Percentiles rank a stretch among this genome's conserved stretches.
phyloP scores from a whole-genome alignment of 2,329 filamentous ascomycete genomes.

The Allantophomopsis lycopodina region DNA sequence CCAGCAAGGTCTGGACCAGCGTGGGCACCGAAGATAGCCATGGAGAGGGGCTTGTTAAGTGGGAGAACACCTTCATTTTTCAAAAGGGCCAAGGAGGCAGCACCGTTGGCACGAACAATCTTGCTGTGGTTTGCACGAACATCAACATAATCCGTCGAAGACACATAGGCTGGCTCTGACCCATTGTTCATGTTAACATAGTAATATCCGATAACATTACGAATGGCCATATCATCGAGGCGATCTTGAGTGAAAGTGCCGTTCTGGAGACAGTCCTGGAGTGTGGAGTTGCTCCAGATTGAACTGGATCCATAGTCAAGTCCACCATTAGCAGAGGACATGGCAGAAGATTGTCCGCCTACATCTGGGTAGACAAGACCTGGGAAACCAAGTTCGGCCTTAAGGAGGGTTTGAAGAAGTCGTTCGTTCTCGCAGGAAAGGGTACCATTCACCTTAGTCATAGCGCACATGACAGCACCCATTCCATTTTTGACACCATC shows the following conservation, averaged over 20 bases:
- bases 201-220: slow-evolving; percentile 61
- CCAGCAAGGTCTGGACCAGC: slow-evolving; percentile 4
- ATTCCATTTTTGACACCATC: slow-evolving; percentile 55
- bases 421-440: slow-evolving; percentile 70
- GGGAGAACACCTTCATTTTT: slow-evolving; percentile 42
- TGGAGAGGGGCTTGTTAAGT: slow-evolving; percentile 27
- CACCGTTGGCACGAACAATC: slow-evolving; percentile 38
- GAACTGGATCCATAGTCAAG: slow-evolving; percentile 49
- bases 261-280: slow-evolving; percentile 79
- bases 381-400: slow-evolving; percentile 69
- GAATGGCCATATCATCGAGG: slow-evolving; percentile 81
- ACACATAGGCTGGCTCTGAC: slow-evolving; percentile 56
- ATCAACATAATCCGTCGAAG: slow-evolving; percentile 43
- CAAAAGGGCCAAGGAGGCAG: slow-evolving; percentile 51
- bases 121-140: slow-evolving; percentile 22
- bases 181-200: slow-evolving; percentile 35
- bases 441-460: slow-evolving; percentile 69
- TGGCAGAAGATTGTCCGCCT: slow-evolving; percentile 49
- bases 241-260: slow-evolving; percentile 81
- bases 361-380: slow-evolving; percentile 74
- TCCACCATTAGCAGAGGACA: slow-evolving; percentile 45
- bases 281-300: slow-evolving; percentile 8
- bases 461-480: slow-evolving; percentile 36
- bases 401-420: slow-evolving; percentile 61
- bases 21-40: slow-evolving; percentile 45